A percentile compares a stretch with the other conserved stretches of the same genome.
Evolutionary conservation across 176 grass and related monocot genomes (phyloP).

Genomic region (Oryza punctata): DNA sequence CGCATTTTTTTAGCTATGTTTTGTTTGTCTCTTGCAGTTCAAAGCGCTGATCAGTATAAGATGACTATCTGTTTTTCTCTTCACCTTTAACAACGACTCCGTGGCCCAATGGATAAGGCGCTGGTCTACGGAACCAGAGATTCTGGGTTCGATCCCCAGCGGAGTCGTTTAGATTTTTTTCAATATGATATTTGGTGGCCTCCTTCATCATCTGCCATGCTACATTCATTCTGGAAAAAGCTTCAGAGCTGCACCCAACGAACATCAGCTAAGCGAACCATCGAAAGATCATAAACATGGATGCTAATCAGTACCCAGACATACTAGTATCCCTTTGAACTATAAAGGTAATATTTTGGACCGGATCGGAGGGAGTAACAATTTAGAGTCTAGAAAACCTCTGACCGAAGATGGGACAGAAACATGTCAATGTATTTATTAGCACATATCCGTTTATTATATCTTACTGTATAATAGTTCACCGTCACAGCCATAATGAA

Average conservation of each 20-base stretch:
- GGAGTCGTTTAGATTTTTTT: conserved; percentile 39
- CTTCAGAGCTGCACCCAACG: background rate
- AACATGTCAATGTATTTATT: conserved; percentile 18
- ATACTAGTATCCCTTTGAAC: background rate
- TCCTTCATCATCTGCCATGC: background rate
- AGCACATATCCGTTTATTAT: conserved; percentile 23
- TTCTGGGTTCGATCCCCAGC: conserved; percentile 99
- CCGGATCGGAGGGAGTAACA: background rate
- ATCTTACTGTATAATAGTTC: background rate
- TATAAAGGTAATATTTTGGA: no score
- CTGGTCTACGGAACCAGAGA: conserved; percentile 99
- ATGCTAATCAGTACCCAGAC: background rate
- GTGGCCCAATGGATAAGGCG: conserved; percentile 98
- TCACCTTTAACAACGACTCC: conserved; percentile 17
- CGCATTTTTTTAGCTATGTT: no score
- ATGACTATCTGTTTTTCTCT: no score
- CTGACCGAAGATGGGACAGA: background rate
- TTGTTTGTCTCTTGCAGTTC: no score
- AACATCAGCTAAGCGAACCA: background rate
- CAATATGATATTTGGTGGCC: background rate
- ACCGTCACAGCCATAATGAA: conserved; percentile 18
- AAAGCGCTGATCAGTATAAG: no score
- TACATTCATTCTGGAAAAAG: background rate
- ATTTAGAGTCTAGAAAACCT: background rate
- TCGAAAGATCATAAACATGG: background rate